A percentile compares a stretch with the other conserved stretches of the same genome.
These are phyloP conservation scores for Debaryomyces sp. DNA, from an alignment of 1,139 yeast genomes.

Conservation along the genomic window DNA sequence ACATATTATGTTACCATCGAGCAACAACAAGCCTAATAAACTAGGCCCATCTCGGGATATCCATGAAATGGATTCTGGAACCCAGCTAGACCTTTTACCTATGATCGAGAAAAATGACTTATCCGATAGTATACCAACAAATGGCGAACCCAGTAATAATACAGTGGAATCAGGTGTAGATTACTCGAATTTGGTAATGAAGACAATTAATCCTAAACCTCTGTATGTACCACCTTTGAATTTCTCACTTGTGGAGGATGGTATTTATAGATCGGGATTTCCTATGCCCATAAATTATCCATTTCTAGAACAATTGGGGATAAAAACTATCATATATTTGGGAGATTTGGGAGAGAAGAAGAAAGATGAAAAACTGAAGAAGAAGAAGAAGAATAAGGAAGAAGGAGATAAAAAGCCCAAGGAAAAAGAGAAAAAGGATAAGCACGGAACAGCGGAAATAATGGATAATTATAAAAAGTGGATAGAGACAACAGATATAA, in stretches of 20 bases:
- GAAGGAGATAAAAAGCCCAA: conserved; percentile 14
- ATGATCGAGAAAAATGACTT: conserved; percentile 8
- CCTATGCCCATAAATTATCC: conserved; percentile 87
- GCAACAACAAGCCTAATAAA: not conserved
- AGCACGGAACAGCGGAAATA: conserved; percentile 42
- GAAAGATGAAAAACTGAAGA: conserved; percentile 24
- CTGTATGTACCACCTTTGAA: conserved; percentile 83
- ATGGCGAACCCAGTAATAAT: not conserved
- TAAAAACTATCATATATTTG: conserved; percentile 79
- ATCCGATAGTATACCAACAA: not conserved
- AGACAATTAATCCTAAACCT: conserved; percentile 15
- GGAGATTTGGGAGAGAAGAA: conserved; percentile 62
- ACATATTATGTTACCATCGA: not conserved
- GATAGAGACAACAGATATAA: conserved; percentile 59
- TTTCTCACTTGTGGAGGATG: conserved; percentile 84
- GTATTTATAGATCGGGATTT: conserved; percentile 88
- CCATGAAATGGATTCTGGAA: conserved; percentile 11
- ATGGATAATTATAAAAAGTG: conserved; percentile 60
- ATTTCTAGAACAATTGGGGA: conserved; percentile 67
- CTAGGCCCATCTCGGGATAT: conserved; percentile 8
- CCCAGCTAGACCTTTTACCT: conserved; percentile 13
- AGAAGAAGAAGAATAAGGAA: conserved; percentile 12
- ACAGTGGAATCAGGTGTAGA: not conserved
- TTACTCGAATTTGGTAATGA: conserved; percentile 5
- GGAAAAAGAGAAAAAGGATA: conserved; percentile 34